Evolutionary conservation across 176 grass and related monocot genomes (phyloP).

Genomic region (Avena eriantha): DNA sequence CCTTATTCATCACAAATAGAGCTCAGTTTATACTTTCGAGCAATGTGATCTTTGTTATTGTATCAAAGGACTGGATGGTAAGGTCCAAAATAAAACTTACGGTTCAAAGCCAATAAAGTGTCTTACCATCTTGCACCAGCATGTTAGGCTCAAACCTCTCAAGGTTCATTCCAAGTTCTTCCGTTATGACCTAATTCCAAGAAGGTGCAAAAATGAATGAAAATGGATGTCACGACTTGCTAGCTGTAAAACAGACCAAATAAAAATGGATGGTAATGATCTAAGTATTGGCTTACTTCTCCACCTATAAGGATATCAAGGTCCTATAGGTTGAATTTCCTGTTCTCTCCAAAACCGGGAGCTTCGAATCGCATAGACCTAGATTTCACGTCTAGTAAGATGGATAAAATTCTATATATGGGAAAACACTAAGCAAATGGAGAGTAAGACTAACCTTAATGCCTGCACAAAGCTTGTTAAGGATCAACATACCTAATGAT

Average conservation of each 20-base stretch:
- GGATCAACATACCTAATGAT: slow-evolving; percentile 54
- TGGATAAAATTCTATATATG: not conserved
- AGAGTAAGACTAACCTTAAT: slow-evolving; percentile 59
- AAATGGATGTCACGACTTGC: not conserved
- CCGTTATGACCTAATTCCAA: slow-evolving; percentile 52
- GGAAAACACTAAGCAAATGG: slow-evolving; percentile 19
- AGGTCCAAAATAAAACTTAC: slow-evolving; percentile 14
- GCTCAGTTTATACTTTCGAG: not conserved
- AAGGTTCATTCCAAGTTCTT: slow-evolving; percentile 72
- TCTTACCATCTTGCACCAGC: slow-evolving; percentile 81
- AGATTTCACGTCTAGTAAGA: slow-evolving; percentile 20
- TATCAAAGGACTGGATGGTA: not conserved
- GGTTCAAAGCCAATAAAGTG: not conserved
- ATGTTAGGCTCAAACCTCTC: slow-evolving; percentile 74
- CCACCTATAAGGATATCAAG: slow-evolving; percentile 54
- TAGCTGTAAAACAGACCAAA: not conserved
- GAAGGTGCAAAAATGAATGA: slow-evolving; percentile 8
- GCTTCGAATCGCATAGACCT: slow-evolving; percentile 56
- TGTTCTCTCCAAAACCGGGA: slow-evolving; percentile 62
- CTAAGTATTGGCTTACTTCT: slow-evolving; percentile 44
- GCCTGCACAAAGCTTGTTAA: slow-evolving; percentile 63
- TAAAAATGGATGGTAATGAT: not conserved
- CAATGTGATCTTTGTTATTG: not conserved
- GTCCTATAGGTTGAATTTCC: slow-evolving; percentile 58
- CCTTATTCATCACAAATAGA: not conserved